Evolutionary conservation across 208 protist species (phyloP).

Genomic region (Leishmania aethiopica): DNA sequence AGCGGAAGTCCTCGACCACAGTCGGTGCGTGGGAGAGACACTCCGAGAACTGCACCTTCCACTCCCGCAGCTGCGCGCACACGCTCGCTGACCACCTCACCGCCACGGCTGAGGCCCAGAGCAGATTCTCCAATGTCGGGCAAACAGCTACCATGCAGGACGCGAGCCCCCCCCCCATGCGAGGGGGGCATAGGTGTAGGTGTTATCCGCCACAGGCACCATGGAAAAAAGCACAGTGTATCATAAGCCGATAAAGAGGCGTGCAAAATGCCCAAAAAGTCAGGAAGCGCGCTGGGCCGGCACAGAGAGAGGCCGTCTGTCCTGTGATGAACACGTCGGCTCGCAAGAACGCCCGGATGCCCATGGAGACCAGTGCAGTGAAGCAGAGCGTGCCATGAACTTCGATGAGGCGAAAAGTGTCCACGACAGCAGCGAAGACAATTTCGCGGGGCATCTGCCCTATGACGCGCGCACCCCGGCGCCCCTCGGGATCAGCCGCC

Average conservation of each 20-base stretch:
- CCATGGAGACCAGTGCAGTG: constrained; percentile 23
- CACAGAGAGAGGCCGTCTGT: constrained; percentile 21
- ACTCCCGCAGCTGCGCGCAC: constrained; percentile 21
- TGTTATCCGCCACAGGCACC: constrained; percentile 15
- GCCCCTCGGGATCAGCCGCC: constrained; percentile 9
- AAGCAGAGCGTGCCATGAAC: constrained; percentile 20
- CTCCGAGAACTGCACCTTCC: constrained; percentile 18
- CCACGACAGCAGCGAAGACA: constrained; percentile 16
- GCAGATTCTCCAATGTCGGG: constrained; percentile 18
- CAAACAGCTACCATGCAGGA: constrained; percentile 30
- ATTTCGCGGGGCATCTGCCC: constrained; percentile 17
- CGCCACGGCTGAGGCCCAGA: constrained; percentile 22
- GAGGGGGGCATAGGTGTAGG: constrained; percentile 22
- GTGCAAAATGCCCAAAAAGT: constrained; percentile 23
- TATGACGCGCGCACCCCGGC: constrained; percentile 13
- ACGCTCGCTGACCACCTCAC: constrained; percentile 29
- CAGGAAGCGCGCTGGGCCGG: constrained; percentile 14
- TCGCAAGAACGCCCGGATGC: constrained; percentile 16
- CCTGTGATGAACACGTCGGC: constrained; percentile 24
- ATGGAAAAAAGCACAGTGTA: constrained; percentile 23
- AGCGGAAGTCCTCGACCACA: constrained; percentile 5
- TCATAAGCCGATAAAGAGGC: constrained; percentile 24
- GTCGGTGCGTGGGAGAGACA: constrained; percentile 6
- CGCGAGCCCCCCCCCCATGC: constrained; percentile 12
- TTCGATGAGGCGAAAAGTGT: constrained; percentile 11